Base-by-base conservation (phyloP, 345 rosid species). In the Brassica juncea region DNA sequence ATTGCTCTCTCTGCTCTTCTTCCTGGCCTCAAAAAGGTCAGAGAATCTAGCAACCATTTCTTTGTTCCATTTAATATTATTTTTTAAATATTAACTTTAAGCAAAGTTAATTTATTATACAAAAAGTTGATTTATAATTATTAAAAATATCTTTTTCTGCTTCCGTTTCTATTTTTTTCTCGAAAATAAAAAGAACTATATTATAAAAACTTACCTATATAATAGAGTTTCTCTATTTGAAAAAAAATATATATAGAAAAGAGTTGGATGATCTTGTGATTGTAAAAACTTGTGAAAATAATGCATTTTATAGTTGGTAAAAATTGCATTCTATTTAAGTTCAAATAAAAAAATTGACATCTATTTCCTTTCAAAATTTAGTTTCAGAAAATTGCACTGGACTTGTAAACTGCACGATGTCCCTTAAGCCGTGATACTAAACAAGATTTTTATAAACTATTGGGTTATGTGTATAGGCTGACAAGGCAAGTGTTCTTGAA, bases 1-100 rank as follows among this genome's bases (percentile, higher is more conserved):
- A 85, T 93, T 64, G 88, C 95, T 70, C 94, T 93, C 71, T 93
- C 97, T 2, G 86, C 91, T 72, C 82, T 93, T 42, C 82, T 93
- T 71, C 98, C 97, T 9, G 95, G 91, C 44, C 89, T 91, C 7
- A 94, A 88, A 78, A 94, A 94, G 84, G 84, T 81, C 23, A 66
- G 15, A 23, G 39, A 10, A 42, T 54, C 25, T 0, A 25, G 9
- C 6, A 71, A 78, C 8, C 68, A 57, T 58, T 16, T 65, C 6
- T 79, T 23, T 35, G 8, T 54, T 37, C 30, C 6, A 78, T 10
- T 55, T 68, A 44, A 71, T 14, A 35, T 6, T 60, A 8, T 74
- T 47, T 42, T 47, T 12, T 47, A 3, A 47, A 47, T 11, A 44
- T 44, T 14, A 47, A 47, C 7, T 47, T 47, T 47, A 47, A 14